These are phyloP conservation scores for Leptoxyphium fumago DNA, from an alignment of 2,329 filamentous ascomycete species.

Conservation along the genomic window DNA sequence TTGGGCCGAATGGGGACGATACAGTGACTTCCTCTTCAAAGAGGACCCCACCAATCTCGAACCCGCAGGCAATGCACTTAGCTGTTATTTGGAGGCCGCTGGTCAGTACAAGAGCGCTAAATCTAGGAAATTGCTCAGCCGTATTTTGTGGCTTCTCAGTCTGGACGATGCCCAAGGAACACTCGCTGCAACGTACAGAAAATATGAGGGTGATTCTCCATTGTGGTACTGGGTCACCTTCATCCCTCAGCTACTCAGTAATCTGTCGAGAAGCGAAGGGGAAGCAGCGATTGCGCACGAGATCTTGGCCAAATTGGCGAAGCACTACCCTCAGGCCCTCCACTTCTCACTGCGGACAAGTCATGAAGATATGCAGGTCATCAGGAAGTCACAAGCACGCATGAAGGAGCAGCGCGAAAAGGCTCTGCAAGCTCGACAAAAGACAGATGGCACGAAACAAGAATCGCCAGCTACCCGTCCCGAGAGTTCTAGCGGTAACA, in stretches of 20 bases:
- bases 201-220: constrained; percentile 92
- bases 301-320: constrained; percentile 85
- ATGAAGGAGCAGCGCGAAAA: constrained; percentile 42
- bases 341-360: constrained; percentile 93
- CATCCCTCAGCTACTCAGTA: constrained; percentile 88
- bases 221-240: constrained; percentile 99
- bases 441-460: constrained; percentile 26
- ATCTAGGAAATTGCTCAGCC: constrained; percentile 79
- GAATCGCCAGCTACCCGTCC: constrained; percentile 19
- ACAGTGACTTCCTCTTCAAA: constrained; percentile 94
- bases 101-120: constrained; percentile 96
- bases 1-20: constrained; percentile 98
- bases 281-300: constrained; percentile 77
- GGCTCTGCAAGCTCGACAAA: constrained; percentile 45
- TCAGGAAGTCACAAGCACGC: constrained; percentile 69
- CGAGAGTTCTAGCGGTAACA: constrained; percentile 26
- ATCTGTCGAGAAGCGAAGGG: constrained; percentile 59
- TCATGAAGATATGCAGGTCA: constrained; percentile 80
- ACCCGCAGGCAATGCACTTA: constrained; percentile 79
- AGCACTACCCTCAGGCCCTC: constrained; percentile 82
- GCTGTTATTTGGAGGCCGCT: constrained; percentile 89
- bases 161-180: constrained; percentile 76
- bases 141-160: constrained; percentile 90
- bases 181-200: constrained; percentile 76
- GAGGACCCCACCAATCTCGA: constrained; percentile 69